Evolutionary conservation across 169 alveolate species (phyloP), one percentile per base, ranked within the genome.

Genomic region (Eimeria maxima): DNA sequence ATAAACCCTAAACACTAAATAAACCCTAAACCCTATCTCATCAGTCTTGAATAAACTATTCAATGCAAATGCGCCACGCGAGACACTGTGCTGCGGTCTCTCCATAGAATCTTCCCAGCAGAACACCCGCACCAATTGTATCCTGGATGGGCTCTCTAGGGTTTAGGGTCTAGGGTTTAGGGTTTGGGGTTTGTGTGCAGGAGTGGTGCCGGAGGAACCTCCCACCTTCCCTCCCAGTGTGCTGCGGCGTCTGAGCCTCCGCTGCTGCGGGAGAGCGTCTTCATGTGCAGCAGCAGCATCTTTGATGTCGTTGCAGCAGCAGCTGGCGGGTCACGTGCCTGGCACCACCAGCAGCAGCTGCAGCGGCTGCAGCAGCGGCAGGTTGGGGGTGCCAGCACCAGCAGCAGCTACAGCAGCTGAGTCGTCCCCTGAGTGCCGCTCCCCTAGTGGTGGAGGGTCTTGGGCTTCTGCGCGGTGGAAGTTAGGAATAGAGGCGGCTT

Each of bases 391-490:
- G 2, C 6, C 60, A 38, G 57, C 89, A 38, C 69, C 89, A 42
- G 89, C 89, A n/a, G 69, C 89, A 42, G 89, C 89, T 18, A 44
- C 67, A n/a, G 67, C 89, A n/a, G 89, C 65, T 11, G 89, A 80
- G 5, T n/a, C 65, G 0, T 80, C 89, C 3, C 94, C 78, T 7
- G 94, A 69, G 38, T 65, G 83, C 38, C 90, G 80, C 90, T 84
- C 88, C 8, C 73, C 94, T 0, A 38, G 65, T 16, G 60, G 38
- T 11, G 84, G 87, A 0, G 16, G 63, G 14, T 93, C 96, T 1
- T 90, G 93, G 84, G 33, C 97, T n/a, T 2, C 96, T 4, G 57
- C 95, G 13, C 81, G 97, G 42, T 96, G 97, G 97, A 96, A 84
- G 86, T 78, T 96, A 3, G 97, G 97, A 13, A 80, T 96, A 1